Percentiles rank a stretch among this genome's conserved stretches.
These are phyloP conservation scores for Symbiotaphrina buchneri DNA, from an alignment of 495 filamentous ascomycete genomes.

Conservation along the genomic window DNA sequence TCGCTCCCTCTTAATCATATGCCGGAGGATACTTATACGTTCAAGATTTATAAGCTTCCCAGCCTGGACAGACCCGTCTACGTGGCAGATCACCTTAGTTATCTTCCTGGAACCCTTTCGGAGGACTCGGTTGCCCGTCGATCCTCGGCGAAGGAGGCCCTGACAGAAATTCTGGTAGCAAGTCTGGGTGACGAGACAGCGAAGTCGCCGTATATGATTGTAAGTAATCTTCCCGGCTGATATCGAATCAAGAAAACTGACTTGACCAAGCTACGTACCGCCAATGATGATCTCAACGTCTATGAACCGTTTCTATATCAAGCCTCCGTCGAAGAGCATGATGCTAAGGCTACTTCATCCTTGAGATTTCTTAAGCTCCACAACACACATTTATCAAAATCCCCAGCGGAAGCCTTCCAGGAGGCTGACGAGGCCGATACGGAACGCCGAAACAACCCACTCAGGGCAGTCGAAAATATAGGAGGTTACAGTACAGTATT, in stretches of 20 bases:
- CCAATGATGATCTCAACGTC: conserved; percentile 60
- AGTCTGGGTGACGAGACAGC: conserved; percentile 56
- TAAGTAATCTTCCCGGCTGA: conserved; percentile 16
- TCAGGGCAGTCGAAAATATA: conserved; percentile 41
- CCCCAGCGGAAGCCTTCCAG: conserved; percentile 16
- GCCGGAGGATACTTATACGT: conserved; percentile 4
- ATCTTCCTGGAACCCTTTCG: conserved; percentile 55
- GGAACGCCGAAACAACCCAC: conserved; percentile 20
- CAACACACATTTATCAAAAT: conserved; percentile 33
- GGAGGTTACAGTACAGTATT: conserved; percentile 60
- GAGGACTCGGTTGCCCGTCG: conserved; percentile 41
- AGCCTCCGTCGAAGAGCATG: conserved; percentile 5
- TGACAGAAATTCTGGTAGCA: conserved; percentile 60
- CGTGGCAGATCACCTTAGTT: conserved; percentile 45
- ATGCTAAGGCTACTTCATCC: conserved; percentile 9
- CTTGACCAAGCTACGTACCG: conserved; percentile 40
- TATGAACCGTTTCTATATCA: conserved; percentile 53
- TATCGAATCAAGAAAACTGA: not conserved
- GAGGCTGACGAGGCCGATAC: conserved; percentile 15
- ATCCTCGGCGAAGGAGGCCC: conserved; percentile 40
- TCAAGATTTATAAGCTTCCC: conserved; percentile 34
- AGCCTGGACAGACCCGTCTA: conserved; percentile 37
- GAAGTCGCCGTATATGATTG: conserved; percentile 59
- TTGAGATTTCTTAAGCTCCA: conserved; percentile 59
- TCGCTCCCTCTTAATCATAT: conserved; percentile 6